Conservation (phyloP, 1,284 basidiomycete species). For the Boletus semigastroideus region DNA sequence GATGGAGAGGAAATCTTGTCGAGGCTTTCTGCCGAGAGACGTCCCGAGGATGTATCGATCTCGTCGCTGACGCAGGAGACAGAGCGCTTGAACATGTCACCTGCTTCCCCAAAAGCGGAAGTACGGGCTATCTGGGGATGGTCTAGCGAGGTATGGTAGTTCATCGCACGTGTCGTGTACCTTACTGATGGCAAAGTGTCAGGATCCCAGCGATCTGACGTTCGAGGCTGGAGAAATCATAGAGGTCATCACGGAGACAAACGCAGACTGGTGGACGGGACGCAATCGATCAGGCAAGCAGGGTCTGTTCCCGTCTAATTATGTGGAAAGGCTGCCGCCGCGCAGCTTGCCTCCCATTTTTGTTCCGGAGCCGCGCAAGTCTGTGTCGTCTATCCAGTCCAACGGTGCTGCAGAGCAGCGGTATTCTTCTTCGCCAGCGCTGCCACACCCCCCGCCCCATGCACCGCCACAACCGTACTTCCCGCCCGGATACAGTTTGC, state of each 20-base stretch:
- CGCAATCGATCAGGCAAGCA: slow-evolving; percentile 40
- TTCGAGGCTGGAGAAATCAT: slow-evolving; percentile 37
- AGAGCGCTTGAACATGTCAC: slow-evolving; percentile 26
- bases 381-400: slow-evolving; percentile 1
- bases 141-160: slow-evolving; percentile 27
- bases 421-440: slow-evolving; percentile 22
- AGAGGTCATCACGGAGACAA: slow-evolving; percentile 38
- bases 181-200: slow-evolving; percentile 7
- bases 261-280: slow-evolving; percentile 43
- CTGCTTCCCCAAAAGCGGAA: slow-evolving; percentile 24
- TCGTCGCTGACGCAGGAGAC: slow-evolving; percentile 26
- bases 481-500: slow-evolving; percentile 28
- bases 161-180: slow-evolving; percentile 9
- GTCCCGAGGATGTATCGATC: slow-evolving; percentile 14
- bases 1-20: slow-evolving; percentile 57
- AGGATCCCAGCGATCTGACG: slow-evolving; percentile 52
- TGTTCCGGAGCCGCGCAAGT: slow-evolving; percentile 27
- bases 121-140: slow-evolving; percentile 34
- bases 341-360: slow-evolving; percentile 19
- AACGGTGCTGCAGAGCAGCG: slow-evolving; percentile 12
- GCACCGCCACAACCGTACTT: slow-evolving; percentile 25
- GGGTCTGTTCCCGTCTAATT: slow-evolving; percentile 58
- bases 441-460: slow-evolving; percentile 21
- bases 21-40: slow-evolving; percentile 41
- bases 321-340: slow-evolving; percentile 49